Evolutionary conservation across 352 stramenopile species (phyloP).

Genomic region (Globisporangium sylvaticum): DNA sequence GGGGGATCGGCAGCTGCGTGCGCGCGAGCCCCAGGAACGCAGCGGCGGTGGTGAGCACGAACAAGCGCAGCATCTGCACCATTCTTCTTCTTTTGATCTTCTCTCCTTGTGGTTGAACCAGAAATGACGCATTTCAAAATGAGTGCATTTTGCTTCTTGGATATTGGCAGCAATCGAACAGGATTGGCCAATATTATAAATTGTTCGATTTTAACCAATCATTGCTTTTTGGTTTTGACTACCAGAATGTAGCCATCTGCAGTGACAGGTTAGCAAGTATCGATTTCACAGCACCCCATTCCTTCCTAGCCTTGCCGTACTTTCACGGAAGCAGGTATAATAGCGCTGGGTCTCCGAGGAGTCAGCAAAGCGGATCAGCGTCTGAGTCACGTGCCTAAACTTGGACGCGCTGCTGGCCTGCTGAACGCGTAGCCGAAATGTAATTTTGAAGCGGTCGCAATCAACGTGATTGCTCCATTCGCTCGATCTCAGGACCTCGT

Average conservation of each 20-base stretch:
- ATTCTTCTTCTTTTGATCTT: background rate
- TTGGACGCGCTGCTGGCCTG: no score
- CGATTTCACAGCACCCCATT: no score
- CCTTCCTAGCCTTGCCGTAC: no score
- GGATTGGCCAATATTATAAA: background rate
- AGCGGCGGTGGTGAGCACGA: constrained; percentile 1
- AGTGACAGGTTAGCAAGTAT: no score
- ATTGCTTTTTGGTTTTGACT: background rate
- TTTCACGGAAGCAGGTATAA: no score
- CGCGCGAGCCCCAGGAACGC: constrained; percentile 1
- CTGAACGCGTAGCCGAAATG: no score
- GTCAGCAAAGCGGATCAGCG: no score
- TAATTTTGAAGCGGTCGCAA: no score
- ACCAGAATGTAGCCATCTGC: constrained; percentile 5
- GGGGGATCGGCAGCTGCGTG: constrained; percentile 56
- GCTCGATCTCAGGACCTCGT: no score
- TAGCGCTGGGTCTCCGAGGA: no score
- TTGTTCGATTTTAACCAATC: background rate
- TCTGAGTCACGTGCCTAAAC: no score
- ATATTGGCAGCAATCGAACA: background rate
- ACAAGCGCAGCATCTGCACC: constrained; percentile 19
- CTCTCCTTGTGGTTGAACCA: background rate
- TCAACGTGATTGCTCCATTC: no score
- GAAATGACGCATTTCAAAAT: constrained; percentile 1
- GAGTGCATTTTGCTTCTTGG: background rate